A percentile compares a stretch with the other conserved stretches of the same genome.
These are phyloP conservation scores for Drechslerella dactyloides DNA, from an alignment of 2,329 filamentous ascomycete species.

Conservation along the genomic window DNA sequence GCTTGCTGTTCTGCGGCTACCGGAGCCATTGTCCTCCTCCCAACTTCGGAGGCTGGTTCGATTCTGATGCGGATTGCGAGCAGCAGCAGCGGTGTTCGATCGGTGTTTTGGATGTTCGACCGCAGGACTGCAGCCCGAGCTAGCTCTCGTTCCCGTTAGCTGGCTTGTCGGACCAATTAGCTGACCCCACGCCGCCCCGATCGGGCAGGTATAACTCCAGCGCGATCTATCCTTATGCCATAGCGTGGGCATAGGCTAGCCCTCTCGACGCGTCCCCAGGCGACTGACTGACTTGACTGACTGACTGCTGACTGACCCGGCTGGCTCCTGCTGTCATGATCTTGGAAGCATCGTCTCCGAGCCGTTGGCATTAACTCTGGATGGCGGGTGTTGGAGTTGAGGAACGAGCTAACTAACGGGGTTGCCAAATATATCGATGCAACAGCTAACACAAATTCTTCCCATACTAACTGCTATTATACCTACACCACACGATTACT, in stretches of 20 bases:
- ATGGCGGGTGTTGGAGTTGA: not conserved
- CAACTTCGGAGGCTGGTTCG: conserved; percentile 39
- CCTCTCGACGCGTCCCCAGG: not conserved
- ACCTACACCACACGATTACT: not conserved
- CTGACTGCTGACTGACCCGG: no score
- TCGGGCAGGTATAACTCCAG: not conserved
- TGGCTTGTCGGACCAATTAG: not conserved
- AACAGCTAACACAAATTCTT: not conserved
- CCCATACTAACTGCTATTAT: not conserved
- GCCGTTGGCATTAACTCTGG: no score
- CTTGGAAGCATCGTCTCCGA: no score
- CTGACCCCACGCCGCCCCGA: not conserved
- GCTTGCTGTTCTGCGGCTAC: conserved; percentile 37
- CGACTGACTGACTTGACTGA: not conserved
- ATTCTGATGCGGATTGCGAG: not conserved
- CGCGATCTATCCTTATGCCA: not conserved
- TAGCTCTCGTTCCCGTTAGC: not conserved
- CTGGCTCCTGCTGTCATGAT: no score
- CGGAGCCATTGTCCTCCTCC: conserved; percentile 32
- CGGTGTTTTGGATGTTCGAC: not conserved
- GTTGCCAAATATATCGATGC: not conserved
- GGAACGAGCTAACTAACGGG: not conserved
- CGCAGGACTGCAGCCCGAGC: no score
- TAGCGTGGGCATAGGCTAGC: not conserved
- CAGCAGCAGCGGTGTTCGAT: not conserved